Evolutionary conservation across 192 early-diverging fungal species (phyloP).

Genomic region (Linnemannia zychae): DNA sequence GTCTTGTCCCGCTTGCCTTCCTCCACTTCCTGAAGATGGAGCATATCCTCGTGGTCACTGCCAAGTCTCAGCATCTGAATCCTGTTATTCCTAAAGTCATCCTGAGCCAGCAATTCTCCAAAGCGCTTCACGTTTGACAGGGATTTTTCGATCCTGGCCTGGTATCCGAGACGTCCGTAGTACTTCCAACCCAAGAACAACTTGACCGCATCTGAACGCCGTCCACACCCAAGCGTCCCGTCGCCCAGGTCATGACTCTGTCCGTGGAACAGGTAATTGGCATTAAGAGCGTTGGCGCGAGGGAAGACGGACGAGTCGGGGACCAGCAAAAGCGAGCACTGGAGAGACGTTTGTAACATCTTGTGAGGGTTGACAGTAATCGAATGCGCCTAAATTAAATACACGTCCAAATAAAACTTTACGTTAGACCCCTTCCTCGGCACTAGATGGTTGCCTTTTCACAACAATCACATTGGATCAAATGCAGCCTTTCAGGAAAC

Average conservation of each 20-base stretch:
- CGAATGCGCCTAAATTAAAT: conserved; percentile 67
- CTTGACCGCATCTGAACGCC: conserved; percentile 84
- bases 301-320: conserved; percentile 67
- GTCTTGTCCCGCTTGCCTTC: conserved; percentile 36
- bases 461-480: background rate
- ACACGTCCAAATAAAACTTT: background rate
- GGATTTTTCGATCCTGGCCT: conserved; percentile 68
- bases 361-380: conserved; percentile 88
- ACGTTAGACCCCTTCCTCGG: conserved; percentile 4
- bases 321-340: conserved; percentile 82
- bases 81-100: conserved; percentile 35
- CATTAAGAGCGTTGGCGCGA: conserved; percentile 71
- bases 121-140: conserved; percentile 66
- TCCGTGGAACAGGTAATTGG: conserved; percentile 79
- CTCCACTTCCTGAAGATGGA: conserved; percentile 20
- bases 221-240: conserved; percentile 84
- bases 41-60: background rate
- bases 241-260: conserved; percentile 79
- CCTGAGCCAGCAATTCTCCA: conserved; percentile 44
- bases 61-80: conserved; percentile 62
- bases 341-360: conserved; percentile 81
- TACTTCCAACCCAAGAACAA: conserved; percentile 85
- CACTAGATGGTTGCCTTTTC: background rate
- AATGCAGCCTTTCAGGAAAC: background rate
- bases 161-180: conserved; percentile 75